These are phyloP conservation scores for Suillus occidentalis DNA, from an alignment of 768 basidiomycete species.

Conservation along the genomic window DNA sequence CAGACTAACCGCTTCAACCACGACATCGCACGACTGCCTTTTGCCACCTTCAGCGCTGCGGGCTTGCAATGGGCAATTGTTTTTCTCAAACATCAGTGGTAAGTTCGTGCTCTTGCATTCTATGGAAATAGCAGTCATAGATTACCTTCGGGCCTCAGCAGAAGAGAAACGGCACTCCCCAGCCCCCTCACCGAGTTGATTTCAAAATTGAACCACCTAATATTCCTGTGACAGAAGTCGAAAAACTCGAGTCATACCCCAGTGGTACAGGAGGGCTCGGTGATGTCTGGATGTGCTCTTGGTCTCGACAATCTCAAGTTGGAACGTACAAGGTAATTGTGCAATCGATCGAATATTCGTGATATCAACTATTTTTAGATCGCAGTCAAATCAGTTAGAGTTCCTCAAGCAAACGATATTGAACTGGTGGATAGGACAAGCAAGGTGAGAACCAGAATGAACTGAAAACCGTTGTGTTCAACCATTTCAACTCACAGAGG, in stretches of 20 bases:
- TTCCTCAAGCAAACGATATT: background rate
- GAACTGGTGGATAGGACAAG: background rate
- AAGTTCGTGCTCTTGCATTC: background rate
- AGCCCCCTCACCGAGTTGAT: background rate
- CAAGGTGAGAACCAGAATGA: background rate
- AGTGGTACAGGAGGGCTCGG: conserved; percentile 6
- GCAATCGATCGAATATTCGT: background rate
- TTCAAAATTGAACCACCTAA: background rate
- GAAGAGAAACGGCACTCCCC: background rate
- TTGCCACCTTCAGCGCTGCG: background rate
- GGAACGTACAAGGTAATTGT: background rate
- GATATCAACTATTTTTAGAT: background rate
- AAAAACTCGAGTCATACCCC: background rate
- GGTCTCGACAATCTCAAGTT: background rate
- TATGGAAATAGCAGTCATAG: background rate
- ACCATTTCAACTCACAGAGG: background rate
- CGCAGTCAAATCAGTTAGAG: conserved; percentile 10
- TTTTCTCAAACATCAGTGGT: background rate
- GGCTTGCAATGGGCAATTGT: background rate
- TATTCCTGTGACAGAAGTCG: background rate
- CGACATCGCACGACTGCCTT: background rate
- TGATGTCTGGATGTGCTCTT: conserved; percentile 12
- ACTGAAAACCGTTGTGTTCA: background rate
- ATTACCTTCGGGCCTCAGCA: background rate
- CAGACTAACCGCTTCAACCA: background rate